These are phyloP conservation scores for Aureobasidium sp. DNA, from an alignment of 2,329 filamentous ascomycete species.

Conservation along the genomic window DNA sequence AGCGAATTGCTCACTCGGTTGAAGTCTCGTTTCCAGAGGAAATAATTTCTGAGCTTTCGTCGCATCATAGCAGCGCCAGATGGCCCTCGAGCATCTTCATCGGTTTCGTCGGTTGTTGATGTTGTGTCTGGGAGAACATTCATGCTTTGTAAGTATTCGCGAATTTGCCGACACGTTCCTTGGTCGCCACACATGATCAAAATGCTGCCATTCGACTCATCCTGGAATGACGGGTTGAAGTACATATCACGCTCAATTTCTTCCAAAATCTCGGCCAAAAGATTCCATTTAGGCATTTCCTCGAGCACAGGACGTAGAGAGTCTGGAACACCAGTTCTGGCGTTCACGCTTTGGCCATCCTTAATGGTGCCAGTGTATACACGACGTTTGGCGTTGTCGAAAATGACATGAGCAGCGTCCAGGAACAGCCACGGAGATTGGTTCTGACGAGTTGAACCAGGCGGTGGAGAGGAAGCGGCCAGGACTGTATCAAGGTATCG, in stretches of 20 bases:
- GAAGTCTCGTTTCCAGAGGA: constrained; percentile 86
- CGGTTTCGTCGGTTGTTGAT: constrained; percentile 36
- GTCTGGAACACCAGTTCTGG: constrained; percentile 46
- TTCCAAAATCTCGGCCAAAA: constrained; percentile 81
- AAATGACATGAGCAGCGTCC: constrained; percentile 89
- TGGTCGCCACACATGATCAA: constrained; percentile 93
- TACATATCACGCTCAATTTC: constrained; percentile 91
- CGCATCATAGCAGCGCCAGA: constrained; percentile 88
- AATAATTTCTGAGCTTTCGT: constrained; percentile 74
- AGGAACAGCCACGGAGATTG: constrained; percentile 95
- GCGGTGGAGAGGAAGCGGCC: constrained; percentile 79
- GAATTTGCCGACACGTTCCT: constrained; percentile 76
- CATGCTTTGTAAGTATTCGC: constrained; percentile 90
- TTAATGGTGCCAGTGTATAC: constrained; percentile 73
- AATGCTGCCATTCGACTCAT: constrained; percentile 85
- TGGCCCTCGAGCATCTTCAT: constrained; percentile 37
- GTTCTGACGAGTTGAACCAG: constrained; percentile 77
- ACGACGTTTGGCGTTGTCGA: constrained; percentile 78
- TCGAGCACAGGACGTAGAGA: constrained; percentile 76
- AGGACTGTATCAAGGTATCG: constrained; percentile 92
- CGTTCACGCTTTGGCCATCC: constrained; percentile 47
- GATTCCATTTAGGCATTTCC: constrained; percentile 87
- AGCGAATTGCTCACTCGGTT: constrained; percentile 72
- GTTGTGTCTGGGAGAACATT: constrained; percentile 52
- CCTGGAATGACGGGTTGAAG: constrained; percentile 66